Evolutionary conservation across 2,329 filamentous ascomycete species (phyloP).

Genomic region (Colletotrichum liriopes): DNA sequence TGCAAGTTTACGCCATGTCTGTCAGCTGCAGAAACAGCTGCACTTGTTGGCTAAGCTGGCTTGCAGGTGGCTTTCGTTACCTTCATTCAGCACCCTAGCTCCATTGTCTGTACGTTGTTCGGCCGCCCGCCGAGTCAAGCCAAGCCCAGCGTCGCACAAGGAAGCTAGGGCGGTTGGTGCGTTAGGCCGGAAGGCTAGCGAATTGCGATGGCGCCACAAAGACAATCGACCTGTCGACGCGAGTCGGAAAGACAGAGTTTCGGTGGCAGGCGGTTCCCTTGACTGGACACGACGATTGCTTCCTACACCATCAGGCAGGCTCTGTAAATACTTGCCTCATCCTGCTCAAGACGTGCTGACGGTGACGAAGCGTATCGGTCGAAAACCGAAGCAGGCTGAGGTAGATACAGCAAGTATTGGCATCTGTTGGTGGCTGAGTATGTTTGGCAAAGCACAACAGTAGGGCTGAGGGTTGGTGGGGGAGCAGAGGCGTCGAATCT

Average conservation of each 20-base stretch:
- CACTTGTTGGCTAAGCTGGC: background rate
- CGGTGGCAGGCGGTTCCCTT: background rate
- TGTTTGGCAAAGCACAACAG: background rate
- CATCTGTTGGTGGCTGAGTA: background rate
- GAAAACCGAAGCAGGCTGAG: background rate
- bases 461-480: constrained; percentile 28
- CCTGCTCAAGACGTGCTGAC: background rate
- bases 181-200: constrained; percentile 4
- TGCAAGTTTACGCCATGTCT: background rate
- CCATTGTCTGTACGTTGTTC: constrained; percentile 7
- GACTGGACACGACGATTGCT: background rate
- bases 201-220: constrained; percentile 1
- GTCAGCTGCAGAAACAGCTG: constrained; percentile 15
- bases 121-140: constrained; percentile 1
- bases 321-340: background rate
- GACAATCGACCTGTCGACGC: background rate
- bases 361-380: too few species aligned
- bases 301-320: background rate
- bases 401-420: background rate
- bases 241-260: constrained; percentile 12
- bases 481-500: constrained; percentile 9
- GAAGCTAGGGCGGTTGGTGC: constrained; percentile 15
- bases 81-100: background rate
- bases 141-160: background rate
- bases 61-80: constrained; percentile 6